Conservation (phyloP, 352 stramenopile genomes). For the Aphanomyces euteiches region DNA sequence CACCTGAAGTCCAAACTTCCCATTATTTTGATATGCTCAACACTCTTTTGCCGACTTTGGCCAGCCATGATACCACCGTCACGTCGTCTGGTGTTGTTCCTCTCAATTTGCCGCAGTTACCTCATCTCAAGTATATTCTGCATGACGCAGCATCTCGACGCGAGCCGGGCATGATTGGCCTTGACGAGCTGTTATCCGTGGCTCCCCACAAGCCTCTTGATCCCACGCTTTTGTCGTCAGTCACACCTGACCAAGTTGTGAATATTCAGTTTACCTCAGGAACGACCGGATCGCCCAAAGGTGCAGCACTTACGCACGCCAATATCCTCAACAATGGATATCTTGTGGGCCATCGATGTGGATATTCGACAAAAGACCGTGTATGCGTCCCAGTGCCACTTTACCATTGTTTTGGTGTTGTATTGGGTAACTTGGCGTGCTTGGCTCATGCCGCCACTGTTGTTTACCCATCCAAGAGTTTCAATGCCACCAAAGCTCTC, state of each 20-base stretch:
- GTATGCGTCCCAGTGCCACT: conserved; percentile 32
- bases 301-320: conserved; percentile 55
- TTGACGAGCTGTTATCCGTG: conserved; percentile 1
- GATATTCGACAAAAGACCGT: conserved; percentile 28
- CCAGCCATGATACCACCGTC: background rate
- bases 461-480: conserved; percentile 33
- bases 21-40: conserved; percentile 27
- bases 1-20: conserved; percentile 16
- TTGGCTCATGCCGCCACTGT: conserved; percentile 29
- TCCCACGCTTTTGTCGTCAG: background rate
- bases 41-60: background rate
- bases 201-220: background rate
- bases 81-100: background rate
- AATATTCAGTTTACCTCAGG: conserved; percentile 60
- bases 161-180: conserved; percentile 13
- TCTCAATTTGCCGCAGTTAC: conserved; percentile 10
- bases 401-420: conserved; percentile 36
- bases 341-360: conserved; percentile 29
- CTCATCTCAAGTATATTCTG: conserved; percentile 25
- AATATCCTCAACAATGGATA: conserved; percentile 40
- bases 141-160: background rate
- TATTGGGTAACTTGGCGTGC: conserved; percentile 34
- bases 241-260: conserved; percentile 28
- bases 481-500: conserved; percentile 28
- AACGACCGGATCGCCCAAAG: conserved; percentile 72